Evolutionary conservation across 23 red algal genomes (phyloP).

Genomic region (Rhodosorus marinus): DNA sequence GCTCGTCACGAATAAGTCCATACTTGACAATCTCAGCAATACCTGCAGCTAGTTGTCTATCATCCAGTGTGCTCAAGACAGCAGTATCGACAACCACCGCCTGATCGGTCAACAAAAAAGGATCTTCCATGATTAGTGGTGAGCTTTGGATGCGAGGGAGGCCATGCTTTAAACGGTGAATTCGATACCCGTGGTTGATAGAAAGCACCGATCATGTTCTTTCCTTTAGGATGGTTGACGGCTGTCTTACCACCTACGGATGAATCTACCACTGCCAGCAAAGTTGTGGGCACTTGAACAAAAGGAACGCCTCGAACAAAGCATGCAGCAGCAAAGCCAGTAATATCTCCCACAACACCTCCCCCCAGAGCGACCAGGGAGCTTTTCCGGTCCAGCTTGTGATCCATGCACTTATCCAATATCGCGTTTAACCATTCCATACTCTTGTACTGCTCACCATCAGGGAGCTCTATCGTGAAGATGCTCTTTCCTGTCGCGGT

Average conservation of each 20-base stretch:
- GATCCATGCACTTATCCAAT: slow-evolving; percentile 54
- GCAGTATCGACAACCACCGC: slow-evolving; percentile 62
- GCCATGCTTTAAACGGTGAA: not conserved
- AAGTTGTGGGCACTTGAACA: slow-evolving; percentile 77
- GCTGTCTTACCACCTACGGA: slow-evolving; percentile 87
- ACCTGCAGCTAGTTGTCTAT: slow-evolving; percentile 64
- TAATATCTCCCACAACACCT: slow-evolving; percentile 70
- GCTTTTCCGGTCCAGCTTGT: slow-evolving; percentile 48
- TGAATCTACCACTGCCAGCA: slow-evolving; percentile 81
- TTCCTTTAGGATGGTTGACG: slow-evolving; percentile 78
- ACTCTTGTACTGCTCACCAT: slow-evolving; percentile 82
- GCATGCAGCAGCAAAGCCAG: slow-evolving; percentile 79
- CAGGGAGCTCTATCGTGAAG: slow-evolving; percentile 25
- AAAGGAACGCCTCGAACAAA: slow-evolving; percentile 71
- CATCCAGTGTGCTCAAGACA: slow-evolving; percentile 46
- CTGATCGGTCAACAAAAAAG: too few species aligned
- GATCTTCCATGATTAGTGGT: not conserved
- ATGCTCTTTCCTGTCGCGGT: slow-evolving; percentile 11
- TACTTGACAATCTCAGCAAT: slow-evolving; percentile 91
- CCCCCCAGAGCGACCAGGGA: slow-evolving; percentile 79
- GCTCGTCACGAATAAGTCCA: slow-evolving; percentile 67
- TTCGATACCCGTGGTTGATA: too few species aligned
- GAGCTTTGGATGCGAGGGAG: not conserved
- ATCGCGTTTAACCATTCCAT: slow-evolving; percentile 16
- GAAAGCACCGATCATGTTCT: slow-evolving; percentile 95